These are phyloP conservation scores for Diaporthe eres DNA, from an alignment of 2,329 filamentous ascomycete species.

Conservation along the genomic window DNA sequence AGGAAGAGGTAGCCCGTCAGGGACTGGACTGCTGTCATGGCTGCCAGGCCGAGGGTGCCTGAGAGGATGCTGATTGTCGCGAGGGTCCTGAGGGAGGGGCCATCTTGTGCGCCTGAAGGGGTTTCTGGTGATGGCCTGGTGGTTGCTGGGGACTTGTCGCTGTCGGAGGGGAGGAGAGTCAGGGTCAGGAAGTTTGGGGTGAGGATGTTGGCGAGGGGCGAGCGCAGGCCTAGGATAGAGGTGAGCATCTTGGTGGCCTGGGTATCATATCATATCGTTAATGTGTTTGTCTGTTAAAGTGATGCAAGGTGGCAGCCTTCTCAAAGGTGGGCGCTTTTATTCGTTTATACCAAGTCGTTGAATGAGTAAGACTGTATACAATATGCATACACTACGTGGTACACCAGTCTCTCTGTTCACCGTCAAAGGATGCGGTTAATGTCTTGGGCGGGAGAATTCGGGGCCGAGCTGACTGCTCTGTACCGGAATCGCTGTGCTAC, in stretches of 20 bases:
- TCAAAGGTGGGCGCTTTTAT: not conserved
- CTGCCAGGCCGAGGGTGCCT: slow-evolving; percentile 6
- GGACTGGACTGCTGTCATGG: not conserved
- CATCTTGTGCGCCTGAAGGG: not conserved
- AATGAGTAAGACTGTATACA: not conserved
- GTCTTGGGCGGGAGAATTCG: not conserved
- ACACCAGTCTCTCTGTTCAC: not conserved
- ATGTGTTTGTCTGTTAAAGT: not conserved
- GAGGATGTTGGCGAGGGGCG: not conserved
- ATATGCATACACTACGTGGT: too few relatives aligned
- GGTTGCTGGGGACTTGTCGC: not conserved
- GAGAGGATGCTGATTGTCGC: not conserved
- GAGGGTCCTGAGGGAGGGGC: not conserved
- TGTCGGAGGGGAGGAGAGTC: not conserved
- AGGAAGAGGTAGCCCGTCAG: not conserved
- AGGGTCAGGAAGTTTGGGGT: not conserved
- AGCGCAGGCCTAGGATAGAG: not conserved
- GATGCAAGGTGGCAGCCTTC: not conserved
- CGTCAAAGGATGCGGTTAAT: not conserved
- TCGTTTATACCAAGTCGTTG: not conserved
- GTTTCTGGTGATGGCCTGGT: not conserved
- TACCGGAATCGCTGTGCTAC: not conserved
- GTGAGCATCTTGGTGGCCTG: slow-evolving; percentile 4
- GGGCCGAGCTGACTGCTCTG: not conserved
- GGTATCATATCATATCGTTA: not conserved